phyloP scores from a whole-genome alignment of 2,329 filamentous ascomycete species.

The Neonectria faginata region DNA sequence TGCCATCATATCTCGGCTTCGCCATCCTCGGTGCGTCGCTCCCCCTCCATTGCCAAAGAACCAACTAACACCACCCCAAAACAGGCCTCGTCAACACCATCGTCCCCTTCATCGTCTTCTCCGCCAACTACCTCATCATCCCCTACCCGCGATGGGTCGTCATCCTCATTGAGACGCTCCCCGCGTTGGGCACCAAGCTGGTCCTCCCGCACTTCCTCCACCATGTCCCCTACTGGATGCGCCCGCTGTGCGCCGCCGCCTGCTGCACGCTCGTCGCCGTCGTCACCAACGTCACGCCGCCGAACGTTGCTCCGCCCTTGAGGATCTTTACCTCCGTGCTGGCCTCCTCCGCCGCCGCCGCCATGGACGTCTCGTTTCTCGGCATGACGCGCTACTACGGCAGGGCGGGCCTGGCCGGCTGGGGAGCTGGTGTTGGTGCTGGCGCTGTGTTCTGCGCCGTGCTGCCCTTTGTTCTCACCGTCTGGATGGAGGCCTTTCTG shows the following conservation, averaged over 20 bases:
- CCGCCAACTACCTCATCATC: conserved; percentile 52
- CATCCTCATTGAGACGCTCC: conserved; percentile 48
- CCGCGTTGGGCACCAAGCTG: conserved; percentile 47
- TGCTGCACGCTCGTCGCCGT: conserved; percentile 48
- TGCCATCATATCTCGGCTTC: conserved; percentile 44
- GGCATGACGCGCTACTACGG: conserved; percentile 48
- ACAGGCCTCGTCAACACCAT: conserved; percentile 49
- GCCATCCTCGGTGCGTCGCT: conserved; percentile 40
- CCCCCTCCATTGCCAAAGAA: neutral
- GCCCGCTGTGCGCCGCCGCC: conserved; percentile 42
- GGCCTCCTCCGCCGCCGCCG: conserved; percentile 46
- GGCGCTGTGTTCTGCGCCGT: conserved; percentile 46
- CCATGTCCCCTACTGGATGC: conserved; percentile 45
- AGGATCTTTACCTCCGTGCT: conserved; percentile 47
- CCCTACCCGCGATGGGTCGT: conserved; percentile 49
- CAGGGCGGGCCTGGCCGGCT: conserved; percentile 48
- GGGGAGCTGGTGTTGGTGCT: conserved; percentile 51
- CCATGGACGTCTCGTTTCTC: conserved; percentile 50
- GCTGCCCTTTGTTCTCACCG: conserved; percentile 47
- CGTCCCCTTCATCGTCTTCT: conserved; percentile 48
- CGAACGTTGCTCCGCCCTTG: conserved; percentile 49
- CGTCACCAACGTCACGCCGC: conserved; percentile 46
- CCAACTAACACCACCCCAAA: conserved; percentile 24
- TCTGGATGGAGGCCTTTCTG: conserved; percentile 44
- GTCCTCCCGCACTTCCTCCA: conserved; percentile 46